Evolutionary conservation across 495 filamentous ascomycete species (phyloP).

Genomic region (Aspergillus conjunctus): DNA sequence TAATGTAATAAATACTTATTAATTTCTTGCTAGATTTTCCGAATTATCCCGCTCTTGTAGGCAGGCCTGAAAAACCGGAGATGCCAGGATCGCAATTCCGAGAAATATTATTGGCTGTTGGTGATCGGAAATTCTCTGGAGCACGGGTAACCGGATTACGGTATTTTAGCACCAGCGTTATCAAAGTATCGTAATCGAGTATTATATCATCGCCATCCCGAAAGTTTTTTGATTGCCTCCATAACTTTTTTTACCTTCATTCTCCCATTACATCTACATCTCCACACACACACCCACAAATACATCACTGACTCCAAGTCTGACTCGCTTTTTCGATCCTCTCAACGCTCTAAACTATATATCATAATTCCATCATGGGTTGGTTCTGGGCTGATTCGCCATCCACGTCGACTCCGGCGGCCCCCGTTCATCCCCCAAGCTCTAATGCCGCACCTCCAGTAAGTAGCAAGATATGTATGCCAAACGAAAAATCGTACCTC

Average conservation of each 20-base stretch:
- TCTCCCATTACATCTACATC: background rate
- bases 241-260: background rate
- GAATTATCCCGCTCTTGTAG: background rate
- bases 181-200: background rate
- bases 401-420: slow-evolving; percentile 41
- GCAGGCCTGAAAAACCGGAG: background rate
- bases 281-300: background rate
- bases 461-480: slow-evolving; percentile 39
- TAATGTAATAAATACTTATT: background rate
- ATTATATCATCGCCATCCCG: no score
- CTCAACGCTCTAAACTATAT: slow-evolving; percentile 3
- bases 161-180: slow-evolving; percentile 4
- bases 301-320: background rate
- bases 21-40: background rate
- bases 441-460: slow-evolving; percentile 64
- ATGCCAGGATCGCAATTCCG: background rate
- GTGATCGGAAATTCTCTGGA: background rate
- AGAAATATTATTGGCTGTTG: background rate
- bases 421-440: slow-evolving; percentile 45
- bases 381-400: slow-evolving; percentile 95
- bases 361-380: slow-evolving; percentile 65
- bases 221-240: background rate
- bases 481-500: slow-evolving; percentile 20
- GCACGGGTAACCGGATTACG: slow-evolving; percentile 7
- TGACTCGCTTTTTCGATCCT: background rate